Conservation (phyloP, 2,329 filamentous ascomycete genomes). For the Chalaropsis thielavioides region DNA sequence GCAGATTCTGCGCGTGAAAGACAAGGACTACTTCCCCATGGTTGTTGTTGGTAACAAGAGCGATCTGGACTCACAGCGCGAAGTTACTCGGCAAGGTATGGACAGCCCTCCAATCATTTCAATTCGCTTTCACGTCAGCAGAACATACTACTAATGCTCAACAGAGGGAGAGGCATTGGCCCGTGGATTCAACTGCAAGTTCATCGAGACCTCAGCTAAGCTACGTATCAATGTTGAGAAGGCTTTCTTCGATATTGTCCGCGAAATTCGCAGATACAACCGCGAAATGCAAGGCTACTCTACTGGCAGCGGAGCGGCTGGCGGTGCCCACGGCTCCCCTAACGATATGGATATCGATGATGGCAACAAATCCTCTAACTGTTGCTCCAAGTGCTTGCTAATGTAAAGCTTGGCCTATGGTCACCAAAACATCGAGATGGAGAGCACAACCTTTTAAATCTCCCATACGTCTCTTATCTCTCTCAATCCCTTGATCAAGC, state of each 20-base stretch:
- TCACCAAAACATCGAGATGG: neutral
- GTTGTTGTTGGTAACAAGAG: conserved; percentile 99
- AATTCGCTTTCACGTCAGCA: neutral
- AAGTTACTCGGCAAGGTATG: conserved; percentile 83
- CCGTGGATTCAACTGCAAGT: conserved; percentile 83
- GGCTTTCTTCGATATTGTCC: conserved; percentile 95
- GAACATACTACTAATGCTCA: neutral
- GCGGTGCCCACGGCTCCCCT: conserved; percentile 45
- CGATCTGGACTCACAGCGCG: conserved; percentile 85
- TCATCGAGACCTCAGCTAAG: conserved; percentile 98
- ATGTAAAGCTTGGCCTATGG: conserved; percentile 46
- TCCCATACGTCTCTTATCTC: conserved; percentile 7
- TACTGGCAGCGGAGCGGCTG: conserved; percentile 49
- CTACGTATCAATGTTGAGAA: conserved; percentile 97
- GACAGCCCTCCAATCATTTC: neutral
- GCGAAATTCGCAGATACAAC: conserved; percentile 96
- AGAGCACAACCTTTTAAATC: neutral
- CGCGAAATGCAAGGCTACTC: conserved; percentile 90
- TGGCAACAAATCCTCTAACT: conserved; percentile 53
- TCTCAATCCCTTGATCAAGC: neutral
- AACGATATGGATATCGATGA: conserved; percentile 71
- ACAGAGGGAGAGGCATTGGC: conserved; percentile 83
- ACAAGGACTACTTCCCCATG: conserved; percentile 99
- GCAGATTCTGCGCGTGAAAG: conserved; percentile 95
- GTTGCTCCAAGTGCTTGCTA: conserved; percentile 74